Evolutionary conservation across 306 rosid genomes (phyloP), one percentile per base, ranked within the genome.

Genomic region (Dryas drummondii): DNA sequence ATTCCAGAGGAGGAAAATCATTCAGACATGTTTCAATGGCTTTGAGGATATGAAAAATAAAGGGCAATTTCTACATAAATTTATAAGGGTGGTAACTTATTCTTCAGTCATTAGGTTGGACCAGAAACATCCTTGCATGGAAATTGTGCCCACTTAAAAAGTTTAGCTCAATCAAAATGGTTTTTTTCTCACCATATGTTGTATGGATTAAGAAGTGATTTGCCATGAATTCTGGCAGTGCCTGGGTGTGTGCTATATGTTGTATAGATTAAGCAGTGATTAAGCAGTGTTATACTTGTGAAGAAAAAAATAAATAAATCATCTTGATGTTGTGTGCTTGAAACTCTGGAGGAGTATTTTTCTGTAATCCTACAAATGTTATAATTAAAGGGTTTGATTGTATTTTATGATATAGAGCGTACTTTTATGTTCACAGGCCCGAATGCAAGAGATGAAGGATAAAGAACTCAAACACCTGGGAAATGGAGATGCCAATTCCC

Each of bases 361-460:
- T 46, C 8, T 46, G 66, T 26, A 59, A 59, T 10, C 44, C 65
- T 59, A 51, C 14, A 49, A 17, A 19, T 69, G 17, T 73, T 50
- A 73, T 51, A 41, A 37, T 71, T 46, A 32, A 27, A 26, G 7
- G 57, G 4, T 15, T 52, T 9, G 48, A 9, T 16, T 37, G 49
- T 16, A 16, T 15, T 49, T 19, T 72, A 47, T 65, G 3, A 13
- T 22, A 57, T 9, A 8, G 10, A 57, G 13, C 16, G 19, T 9
- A 9, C 57, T 70, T 58, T 32, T 72, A 4, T 60, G 37, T 71
- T 78, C 72, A 56, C 88, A 94, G 98, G 97, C 98, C 70, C 90
- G 97, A 68, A 90, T 94, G 96, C 91, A 90, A 82, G 98, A 90
- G 86, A 94, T 94, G 91, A 94, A 90, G 85, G 98, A 91, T 68